phyloP scores from a whole-genome alignment of 352 stramenopile species.

The Detonula confervacea region DNA sequence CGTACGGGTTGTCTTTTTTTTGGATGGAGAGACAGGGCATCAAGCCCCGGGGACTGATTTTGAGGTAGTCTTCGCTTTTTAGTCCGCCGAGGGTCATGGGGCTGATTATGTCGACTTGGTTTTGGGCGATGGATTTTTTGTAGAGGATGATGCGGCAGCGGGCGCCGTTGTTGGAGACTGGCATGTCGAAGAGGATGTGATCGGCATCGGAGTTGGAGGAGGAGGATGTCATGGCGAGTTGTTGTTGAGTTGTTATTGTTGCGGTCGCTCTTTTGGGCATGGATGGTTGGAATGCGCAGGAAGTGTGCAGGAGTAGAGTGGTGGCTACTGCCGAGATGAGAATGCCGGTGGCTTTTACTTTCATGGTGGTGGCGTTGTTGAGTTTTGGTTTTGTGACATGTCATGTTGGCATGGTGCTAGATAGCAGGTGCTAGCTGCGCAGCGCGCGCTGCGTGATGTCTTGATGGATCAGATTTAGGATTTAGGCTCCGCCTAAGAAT shows the following conservation, averaged over 20 bases:
- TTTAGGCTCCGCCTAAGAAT: too few species aligned
- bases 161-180: constrained; percentile 87
- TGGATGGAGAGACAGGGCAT: constrained; percentile 76
- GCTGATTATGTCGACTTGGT: constrained; percentile 77
- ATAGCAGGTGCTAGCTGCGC: neutral
- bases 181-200: constrained; percentile 85
- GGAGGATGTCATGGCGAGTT: constrained; percentile 11
- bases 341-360: constrained; percentile 4
- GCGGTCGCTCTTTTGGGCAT: neutral
- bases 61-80: constrained; percentile 82
- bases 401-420: neutral
- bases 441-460: too few species aligned
- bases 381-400: neutral
- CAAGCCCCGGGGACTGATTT: constrained; percentile 83
- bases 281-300: constrained; percentile 17
- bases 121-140: constrained; percentile 80
- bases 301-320: neutral
- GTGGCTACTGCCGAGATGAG: neutral
- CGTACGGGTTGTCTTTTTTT: constrained; percentile 27
- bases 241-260: neutral
- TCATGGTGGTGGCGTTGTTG: constrained; percentile 1
- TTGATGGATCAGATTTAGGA: too few species aligned
- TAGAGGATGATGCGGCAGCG: constrained; percentile 83
- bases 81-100: constrained; percentile 80
- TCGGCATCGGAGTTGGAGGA: constrained; percentile 30